Evolutionary conservation across 306 rosid species (phyloP).

Genomic region (Psophocarpus tetragonolobus): DNA sequence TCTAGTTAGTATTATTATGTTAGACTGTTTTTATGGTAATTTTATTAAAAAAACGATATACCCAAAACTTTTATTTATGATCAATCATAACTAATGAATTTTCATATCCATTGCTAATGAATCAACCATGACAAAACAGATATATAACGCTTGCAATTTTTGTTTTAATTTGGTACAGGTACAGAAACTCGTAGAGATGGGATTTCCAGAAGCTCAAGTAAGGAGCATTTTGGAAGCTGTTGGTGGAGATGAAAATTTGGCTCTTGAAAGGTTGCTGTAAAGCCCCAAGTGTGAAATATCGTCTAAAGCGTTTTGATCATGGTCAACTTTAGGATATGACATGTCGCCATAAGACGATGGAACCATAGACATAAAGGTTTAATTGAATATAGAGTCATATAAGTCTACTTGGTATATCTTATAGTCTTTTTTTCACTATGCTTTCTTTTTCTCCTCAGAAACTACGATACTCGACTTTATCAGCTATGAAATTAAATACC

Average conservation of each 20-base stretch:
- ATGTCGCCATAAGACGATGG: slow-evolving; percentile 21
- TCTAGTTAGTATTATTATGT: slow-evolving; percentile 17
- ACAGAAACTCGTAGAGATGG: slow-evolving; percentile 89
- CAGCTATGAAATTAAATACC: slow-evolving; percentile 23
- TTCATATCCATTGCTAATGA: slow-evolving; percentile 21
- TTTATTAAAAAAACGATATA: slow-evolving; percentile 7
- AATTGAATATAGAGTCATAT: slow-evolving; percentile 35
- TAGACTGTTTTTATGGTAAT: slow-evolving; percentile 12
- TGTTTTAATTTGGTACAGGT: slow-evolving; percentile 54
- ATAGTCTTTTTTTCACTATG: slow-evolving; percentile 2
- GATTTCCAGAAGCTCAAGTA: slow-evolving; percentile 83
- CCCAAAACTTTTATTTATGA: not conserved
- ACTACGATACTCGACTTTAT: slow-evolving; percentile 15
- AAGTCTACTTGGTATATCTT: slow-evolving; percentile 15
- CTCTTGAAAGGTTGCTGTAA: slow-evolving; percentile 86
- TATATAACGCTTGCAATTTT: not conserved
- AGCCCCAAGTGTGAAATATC: slow-evolving; percentile 34
- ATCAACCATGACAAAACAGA: not conserved
- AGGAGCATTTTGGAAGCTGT: slow-evolving; percentile 83
- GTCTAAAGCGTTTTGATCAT: slow-evolving; percentile 21
- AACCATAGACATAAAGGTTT: slow-evolving; percentile 24
- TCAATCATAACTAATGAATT: not conserved
- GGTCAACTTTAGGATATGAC: slow-evolving; percentile 29
- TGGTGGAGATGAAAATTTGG: slow-evolving; percentile 94
- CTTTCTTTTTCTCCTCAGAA: slow-evolving; percentile 1